Conservation (phyloP, 495 filamentous ascomycete species). For the Halenospora varia region DNA sequence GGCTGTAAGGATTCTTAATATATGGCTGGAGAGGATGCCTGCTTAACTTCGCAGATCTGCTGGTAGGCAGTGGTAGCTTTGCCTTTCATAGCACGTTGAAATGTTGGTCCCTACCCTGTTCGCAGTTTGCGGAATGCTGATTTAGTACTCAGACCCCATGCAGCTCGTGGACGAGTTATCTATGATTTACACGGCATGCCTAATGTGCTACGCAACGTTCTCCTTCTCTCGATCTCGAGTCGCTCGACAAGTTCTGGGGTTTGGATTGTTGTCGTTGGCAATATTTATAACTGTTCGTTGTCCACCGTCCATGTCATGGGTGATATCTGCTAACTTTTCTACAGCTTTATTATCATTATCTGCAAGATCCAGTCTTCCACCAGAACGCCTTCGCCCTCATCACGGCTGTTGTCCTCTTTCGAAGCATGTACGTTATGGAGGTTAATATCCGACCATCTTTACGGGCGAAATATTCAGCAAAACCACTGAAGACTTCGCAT, state of each 20-base stretch:
- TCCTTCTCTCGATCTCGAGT: slow-evolving; percentile 58
- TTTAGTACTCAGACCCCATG: slow-evolving; percentile 72
- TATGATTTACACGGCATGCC: slow-evolving; percentile 96
- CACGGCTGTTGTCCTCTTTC: slow-evolving; percentile 71
- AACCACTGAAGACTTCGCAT: slow-evolving; percentile 2
- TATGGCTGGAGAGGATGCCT: not conserved
- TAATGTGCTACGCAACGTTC: slow-evolving; percentile 90
- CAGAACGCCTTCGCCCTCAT: slow-evolving; percentile 82
- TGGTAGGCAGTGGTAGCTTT: slow-evolving; percentile 80
- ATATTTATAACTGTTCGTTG: slow-evolving; percentile 69
- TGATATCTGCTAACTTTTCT: slow-evolving; percentile 13
- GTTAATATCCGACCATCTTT: slow-evolving; percentile 60
- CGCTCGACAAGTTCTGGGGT: slow-evolving; percentile 55
- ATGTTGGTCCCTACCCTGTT: slow-evolving; percentile 45
- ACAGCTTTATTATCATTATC: slow-evolving; percentile 81
- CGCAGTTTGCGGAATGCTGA: slow-evolving; percentile 10
- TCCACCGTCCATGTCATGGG: not conserved
- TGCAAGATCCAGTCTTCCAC: slow-evolving; percentile 90
- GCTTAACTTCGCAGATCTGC: slow-evolving; percentile 38
- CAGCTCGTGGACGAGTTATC: slow-evolving; percentile 93
- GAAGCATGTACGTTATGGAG: slow-evolving; percentile 92
- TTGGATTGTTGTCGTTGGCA: slow-evolving; percentile 57
- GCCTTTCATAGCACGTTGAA: slow-evolving; percentile 80
- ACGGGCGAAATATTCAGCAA: slow-evolving; percentile 33
- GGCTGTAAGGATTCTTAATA: slow-evolving; percentile 41